These are phyloP conservation scores for Aspergillus phoenicis DNA, from an alignment of 2,329 filamentous ascomycete genomes.

Conservation along the genomic window DNA sequence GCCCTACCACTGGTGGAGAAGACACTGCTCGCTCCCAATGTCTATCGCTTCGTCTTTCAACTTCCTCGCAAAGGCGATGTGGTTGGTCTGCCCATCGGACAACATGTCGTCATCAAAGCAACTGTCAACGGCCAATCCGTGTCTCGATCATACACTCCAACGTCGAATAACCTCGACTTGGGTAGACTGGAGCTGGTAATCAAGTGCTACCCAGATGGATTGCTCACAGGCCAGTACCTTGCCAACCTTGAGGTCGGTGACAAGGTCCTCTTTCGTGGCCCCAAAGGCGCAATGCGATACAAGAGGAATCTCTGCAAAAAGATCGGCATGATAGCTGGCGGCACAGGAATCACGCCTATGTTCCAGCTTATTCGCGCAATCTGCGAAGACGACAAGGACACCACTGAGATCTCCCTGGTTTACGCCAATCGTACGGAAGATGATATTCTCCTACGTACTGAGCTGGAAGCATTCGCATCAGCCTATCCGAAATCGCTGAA, in stretches of 20 bases:
- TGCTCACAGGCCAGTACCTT: slow-evolving; percentile 37
- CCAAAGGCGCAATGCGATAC: slow-evolving; percentile 41
- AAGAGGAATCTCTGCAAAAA: slow-evolving; percentile 31
- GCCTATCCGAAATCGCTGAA: slow-evolving; percentile 58
- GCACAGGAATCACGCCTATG: slow-evolving; percentile 54
- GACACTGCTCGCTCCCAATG: slow-evolving; percentile 26
- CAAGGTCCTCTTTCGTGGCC: slow-evolving; percentile 39
- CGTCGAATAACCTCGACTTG: slow-evolving; percentile 38
- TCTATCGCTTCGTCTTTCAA: slow-evolving; percentile 52
- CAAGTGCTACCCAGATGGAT: slow-evolving; percentile 40
- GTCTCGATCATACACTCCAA: slow-evolving; percentile 57
- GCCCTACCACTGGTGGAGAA: slow-evolving; percentile 48
- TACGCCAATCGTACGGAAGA: slow-evolving; percentile 62
- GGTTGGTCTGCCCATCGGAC: slow-evolving; percentile 59
- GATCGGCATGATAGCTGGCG: slow-evolving; percentile 45
- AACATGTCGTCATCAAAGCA: slow-evolving; percentile 59
- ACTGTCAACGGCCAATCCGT: slow-evolving; percentile 51
- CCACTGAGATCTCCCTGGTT: slow-evolving; percentile 59
- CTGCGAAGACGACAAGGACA: slow-evolving; percentile 62
- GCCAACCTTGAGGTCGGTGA: slow-evolving; percentile 35
- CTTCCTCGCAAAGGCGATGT: slow-evolving; percentile 49
- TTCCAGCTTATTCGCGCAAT: slow-evolving; percentile 66
- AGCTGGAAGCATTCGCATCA: slow-evolving; percentile 58
- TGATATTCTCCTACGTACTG: slow-evolving; percentile 61
- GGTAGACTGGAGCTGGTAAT: slow-evolving; percentile 40